Evolutionary conservation across 768 basidiomycete species (phyloP), one percentile per base, ranked within the genome.

Genomic region (Dendrothele bispora): DNA sequence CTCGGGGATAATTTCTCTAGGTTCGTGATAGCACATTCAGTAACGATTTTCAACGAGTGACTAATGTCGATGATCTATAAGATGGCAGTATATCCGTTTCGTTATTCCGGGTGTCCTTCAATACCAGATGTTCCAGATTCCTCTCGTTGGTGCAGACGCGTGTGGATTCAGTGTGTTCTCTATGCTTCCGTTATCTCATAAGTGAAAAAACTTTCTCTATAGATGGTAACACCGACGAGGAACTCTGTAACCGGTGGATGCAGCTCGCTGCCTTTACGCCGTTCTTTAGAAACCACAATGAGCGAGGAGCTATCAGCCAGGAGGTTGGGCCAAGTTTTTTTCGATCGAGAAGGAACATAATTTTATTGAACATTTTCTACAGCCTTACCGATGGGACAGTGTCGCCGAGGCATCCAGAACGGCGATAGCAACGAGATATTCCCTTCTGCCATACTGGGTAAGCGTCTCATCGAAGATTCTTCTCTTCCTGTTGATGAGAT

Each of bases 211-310:
- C 48, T 27, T 40, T 46, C 48, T 36, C 6, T 5, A 29, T 39
- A 61, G 59, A 72, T 52, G 79, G 70, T 2, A 89, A 91, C 61
- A 83, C 84, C 7, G 79, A 88, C 55, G 89, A 91, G 62, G 88
- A 91, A 61, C 73, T 92, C 8, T 88, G 87, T 65, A 84, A 83
- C 52, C 78, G 90, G 14, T 92, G 90, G 90, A 90, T 88, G 88
- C 83, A 86, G 61, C 75, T 91, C n/a, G 74, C 85, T 3, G 89
- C 88, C 1, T 91, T 91, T 61, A 77, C 77, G 22, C 89, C 89
- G 5, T 92, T 92, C 72, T 90, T 80, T 63, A 73, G 89, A 42
- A 92, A 91, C 61, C 90, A 91, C 62, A 88, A 88, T 52, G 63
- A 72, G 26, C 70, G 69, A 44, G 80, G 79, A 20, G 84, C 86